phyloP scores from a whole-genome alignment of 306 rosid species.

The Cucurbita ficifolia region DNA sequence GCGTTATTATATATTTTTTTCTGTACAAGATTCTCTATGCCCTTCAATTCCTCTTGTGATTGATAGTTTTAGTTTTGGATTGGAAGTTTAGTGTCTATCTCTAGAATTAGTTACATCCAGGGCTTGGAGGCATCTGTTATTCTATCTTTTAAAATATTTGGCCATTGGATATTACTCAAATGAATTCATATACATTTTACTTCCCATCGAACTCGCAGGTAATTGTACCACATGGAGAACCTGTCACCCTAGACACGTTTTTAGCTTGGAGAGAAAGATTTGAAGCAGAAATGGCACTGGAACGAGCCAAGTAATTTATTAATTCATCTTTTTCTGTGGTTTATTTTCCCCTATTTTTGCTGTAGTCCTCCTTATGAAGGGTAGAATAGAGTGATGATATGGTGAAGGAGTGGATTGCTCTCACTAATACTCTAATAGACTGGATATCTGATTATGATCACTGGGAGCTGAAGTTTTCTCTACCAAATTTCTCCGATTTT shows the following conservation, averaged over 20 bases:
- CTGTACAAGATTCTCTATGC: conserved; percentile 6
- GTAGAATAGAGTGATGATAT: not conserved
- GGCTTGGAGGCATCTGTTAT: not conserved
- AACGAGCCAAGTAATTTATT: conserved; percentile 87
- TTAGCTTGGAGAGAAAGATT: conserved; percentile 95
- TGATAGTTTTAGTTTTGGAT: not conserved
- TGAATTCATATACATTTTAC: not conserved
- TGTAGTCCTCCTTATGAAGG: not conserved
- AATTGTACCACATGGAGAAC: conserved; percentile 90
- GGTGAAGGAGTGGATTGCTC: not conserved
- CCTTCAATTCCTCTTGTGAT: conserved; percentile 6
- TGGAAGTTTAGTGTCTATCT: not conserved
- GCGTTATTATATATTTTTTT: not conserved
- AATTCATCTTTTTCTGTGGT: not conserved
- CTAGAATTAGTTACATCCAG: not conserved
- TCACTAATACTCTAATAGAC: not conserved
- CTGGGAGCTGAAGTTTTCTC: not conserved
- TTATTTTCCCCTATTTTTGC: not conserved
- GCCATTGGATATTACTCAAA: not conserved
- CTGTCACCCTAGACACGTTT: conserved; percentile 83
- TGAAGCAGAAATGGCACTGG: conserved; percentile 95
- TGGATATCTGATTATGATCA: not conserved
- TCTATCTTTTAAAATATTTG: conserved; percentile 6
- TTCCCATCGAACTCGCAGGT: conserved; percentile 19
- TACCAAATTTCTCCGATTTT: not conserved